Percentiles rank a stretch among this genome's conserved stretches.
These are phyloP conservation scores for Arachnopeziza araneosa DNA, from an alignment of 2,329 filamentous ascomycete species.

Conservation along the genomic window DNA sequence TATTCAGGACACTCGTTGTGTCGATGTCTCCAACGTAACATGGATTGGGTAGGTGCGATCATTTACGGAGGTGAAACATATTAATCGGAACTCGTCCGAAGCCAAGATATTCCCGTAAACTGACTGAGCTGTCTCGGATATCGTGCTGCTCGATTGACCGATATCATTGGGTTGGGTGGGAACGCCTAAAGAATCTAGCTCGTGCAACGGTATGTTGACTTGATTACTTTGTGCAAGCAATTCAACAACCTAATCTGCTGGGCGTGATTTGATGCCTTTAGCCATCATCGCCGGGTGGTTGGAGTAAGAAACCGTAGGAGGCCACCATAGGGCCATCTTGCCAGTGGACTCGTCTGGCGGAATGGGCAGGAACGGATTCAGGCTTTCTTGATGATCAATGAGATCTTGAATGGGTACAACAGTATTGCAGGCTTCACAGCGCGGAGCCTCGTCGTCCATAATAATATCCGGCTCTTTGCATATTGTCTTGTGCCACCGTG, in stretches of 20 bases:
- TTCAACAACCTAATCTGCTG: too few species aligned
- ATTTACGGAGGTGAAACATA: neutral
- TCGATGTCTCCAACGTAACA: neutral
- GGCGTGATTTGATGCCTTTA: neutral
- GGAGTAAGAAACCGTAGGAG: neutral
- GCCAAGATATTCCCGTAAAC: neutral
- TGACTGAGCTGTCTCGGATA: neutral
- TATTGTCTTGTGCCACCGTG: neutral
- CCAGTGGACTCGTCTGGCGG: neutral
- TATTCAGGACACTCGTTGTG: constrained; percentile 23
- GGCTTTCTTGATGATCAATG: neutral
- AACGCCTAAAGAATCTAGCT: neutral
- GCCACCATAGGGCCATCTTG: neutral
- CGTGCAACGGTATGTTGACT: neutral
- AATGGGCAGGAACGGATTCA: neutral
- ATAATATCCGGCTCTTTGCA: neutral
- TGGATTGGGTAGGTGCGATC: neutral
- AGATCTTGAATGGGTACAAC: neutral
- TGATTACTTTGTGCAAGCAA: neutral
- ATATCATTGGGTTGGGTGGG: neutral
- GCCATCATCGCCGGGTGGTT: too few species aligned
- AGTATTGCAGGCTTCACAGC: neutral
- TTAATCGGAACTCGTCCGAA: neutral
- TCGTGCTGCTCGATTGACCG: too few species aligned
- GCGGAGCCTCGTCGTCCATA: neutral